A percentile compares a stretch with the other conserved stretches of the same genome.
Evolutionary conservation across 768 basidiomycete species (phyloP).

Genomic region (Russula lepida): DNA sequence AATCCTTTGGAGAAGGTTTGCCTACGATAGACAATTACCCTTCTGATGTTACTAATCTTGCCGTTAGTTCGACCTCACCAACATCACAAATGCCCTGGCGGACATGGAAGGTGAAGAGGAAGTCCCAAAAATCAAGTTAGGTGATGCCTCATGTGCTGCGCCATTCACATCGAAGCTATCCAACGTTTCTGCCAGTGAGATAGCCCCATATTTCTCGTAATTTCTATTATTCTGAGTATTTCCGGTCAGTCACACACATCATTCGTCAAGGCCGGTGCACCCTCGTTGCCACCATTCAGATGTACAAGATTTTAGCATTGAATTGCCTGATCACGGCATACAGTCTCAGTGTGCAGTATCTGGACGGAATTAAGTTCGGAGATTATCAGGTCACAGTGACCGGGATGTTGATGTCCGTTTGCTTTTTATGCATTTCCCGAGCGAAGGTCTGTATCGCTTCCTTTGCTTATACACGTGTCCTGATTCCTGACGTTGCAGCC

Average conservation of each 20-base stretch:
- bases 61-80: slow-evolving; percentile 61
- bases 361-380: slow-evolving; percentile 98
- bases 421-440: slow-evolving; percentile 95
- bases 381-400: slow-evolving; percentile 98
- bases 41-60: slow-evolving; percentile 13
- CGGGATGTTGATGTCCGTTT: slow-evolving; percentile 95
- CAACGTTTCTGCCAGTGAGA: slow-evolving; percentile 93
- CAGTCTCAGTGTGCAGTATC: slow-evolving; percentile 92
- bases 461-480: neutral
- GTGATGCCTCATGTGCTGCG: slow-evolving; percentile 98
- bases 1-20: slow-evolving; percentile 89
- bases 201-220: neutral
- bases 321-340: slow-evolving; percentile 99
- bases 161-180: slow-evolving; percentile 97
- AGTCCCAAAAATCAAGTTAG: slow-evolving; percentile 95
- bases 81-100: slow-evolving; percentile 78
- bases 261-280: slow-evolving; percentile 98
- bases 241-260: slow-evolving; percentile 75
- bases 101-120: slow-evolving; percentile 95
- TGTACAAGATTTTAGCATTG: slow-evolving; percentile 98
- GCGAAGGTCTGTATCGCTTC: slow-evolving; percentile 62
- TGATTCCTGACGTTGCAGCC: slow-evolving; percentile 43
- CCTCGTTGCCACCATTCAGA: slow-evolving; percentile 95
- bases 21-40: slow-evolving; percentile 7
- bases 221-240: neutral